Conservation (phyloP, 306 rosid species). For the Acmispon strigosus region DNA sequence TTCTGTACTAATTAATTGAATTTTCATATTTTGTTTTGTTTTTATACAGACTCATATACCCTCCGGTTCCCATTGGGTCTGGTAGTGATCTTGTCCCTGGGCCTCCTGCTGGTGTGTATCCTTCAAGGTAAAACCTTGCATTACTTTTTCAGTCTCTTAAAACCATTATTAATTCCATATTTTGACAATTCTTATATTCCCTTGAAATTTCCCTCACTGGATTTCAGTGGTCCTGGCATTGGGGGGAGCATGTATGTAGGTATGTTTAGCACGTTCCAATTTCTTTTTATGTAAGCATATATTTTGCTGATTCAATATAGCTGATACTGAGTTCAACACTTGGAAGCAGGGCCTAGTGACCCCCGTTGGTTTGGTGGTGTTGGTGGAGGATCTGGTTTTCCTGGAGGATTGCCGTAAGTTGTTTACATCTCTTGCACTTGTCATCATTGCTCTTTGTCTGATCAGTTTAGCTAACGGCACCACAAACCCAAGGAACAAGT, state of each 20-base stretch:
- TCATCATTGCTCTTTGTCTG: not conserved
- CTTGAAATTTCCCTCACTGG: not conserved
- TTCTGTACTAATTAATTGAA: not conserved
- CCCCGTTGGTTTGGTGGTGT: constrained; percentile 58
- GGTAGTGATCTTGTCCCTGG: constrained; percentile 69
- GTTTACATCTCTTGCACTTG: constrained; percentile 13
- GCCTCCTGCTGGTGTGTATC: constrained; percentile 68
- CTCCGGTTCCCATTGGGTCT: constrained; percentile 50
- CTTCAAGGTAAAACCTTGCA: constrained; percentile 47
- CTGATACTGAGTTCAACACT: constrained; percentile 9
- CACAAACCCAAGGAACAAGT: not conserved
- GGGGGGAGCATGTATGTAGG: constrained; percentile 80
- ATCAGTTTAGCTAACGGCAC: not conserved
- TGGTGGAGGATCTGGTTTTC: constrained; percentile 47
- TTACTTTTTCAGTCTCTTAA: not conserved
- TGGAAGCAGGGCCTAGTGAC: constrained; percentile 61
- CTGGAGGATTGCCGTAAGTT: constrained; percentile 67
- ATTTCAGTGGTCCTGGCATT: constrained; percentile 37
- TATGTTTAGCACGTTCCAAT: constrained; percentile 21
- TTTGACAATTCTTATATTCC: not conserved
- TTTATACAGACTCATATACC: constrained; percentile 35
- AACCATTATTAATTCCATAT: not conserved
- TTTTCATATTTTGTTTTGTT: not conserved
- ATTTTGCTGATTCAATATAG: not conserved
- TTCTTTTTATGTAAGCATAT: not conserved